Evolutionary conservation across 2,329 filamentous ascomycete species (phyloP).

Genomic region (Fusarium odoratissimum): DNA sequence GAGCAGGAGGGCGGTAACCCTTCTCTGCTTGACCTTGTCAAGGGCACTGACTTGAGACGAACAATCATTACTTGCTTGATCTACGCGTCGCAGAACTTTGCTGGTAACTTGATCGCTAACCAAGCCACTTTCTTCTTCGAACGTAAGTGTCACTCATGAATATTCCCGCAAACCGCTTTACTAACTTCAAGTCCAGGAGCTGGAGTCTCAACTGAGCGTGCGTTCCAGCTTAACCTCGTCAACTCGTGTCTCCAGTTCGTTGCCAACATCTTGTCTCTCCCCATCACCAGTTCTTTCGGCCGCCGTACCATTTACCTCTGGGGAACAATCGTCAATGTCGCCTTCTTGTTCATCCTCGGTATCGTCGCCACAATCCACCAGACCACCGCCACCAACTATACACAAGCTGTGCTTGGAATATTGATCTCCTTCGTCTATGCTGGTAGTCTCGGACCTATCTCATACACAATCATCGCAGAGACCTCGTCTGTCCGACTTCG

Average conservation of each 20-base stretch:
- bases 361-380: conserved; percentile 64
- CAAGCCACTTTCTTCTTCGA: conserved; percentile 70
- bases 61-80: conserved; percentile 67
- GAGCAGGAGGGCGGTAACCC: conserved; percentile 54
- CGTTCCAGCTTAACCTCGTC: conserved; percentile 72
- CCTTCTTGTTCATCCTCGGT: conserved; percentile 68
- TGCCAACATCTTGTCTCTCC: conserved; percentile 73
- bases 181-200: conserved; percentile 61
- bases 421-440: conserved; percentile 75
- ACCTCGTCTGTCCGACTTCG: conserved; percentile 73
- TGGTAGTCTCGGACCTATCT: conserved; percentile 70
- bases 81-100: conserved; percentile 69
- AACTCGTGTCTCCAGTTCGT: conserved; percentile 71
- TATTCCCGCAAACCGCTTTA: accelerated
- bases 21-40: conserved; percentile 63
- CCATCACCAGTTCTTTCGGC: conserved; percentile 71
- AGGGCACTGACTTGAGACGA: conserved; percentile 64
- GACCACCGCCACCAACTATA: conserved; percentile 56
- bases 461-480: conserved; percentile 75
- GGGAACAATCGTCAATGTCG: conserved; percentile 64
- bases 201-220: conserved; percentile 63
- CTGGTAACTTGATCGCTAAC: conserved; percentile 71
- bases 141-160: conserved; percentile 37
- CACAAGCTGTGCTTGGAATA: conserved; percentile 71
- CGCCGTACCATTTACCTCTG: conserved; percentile 73